Conservation (phyloP, 2,329 filamentous ascomycete species). For the Diaporthe helianthi region DNA sequence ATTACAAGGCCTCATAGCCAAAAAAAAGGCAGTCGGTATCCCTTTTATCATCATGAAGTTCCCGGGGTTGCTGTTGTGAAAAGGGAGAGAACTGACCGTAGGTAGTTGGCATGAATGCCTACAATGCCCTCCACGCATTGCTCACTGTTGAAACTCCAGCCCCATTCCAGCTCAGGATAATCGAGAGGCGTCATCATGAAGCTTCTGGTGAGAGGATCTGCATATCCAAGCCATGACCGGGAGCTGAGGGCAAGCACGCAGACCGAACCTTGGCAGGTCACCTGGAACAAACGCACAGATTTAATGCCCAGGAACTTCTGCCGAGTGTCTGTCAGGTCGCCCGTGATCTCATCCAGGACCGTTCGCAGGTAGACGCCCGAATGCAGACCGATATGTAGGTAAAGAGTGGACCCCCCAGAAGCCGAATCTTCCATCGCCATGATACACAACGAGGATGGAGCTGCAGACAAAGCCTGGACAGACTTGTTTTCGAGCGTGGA, state of each 20-base stretch:
- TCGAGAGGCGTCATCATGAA: constrained; percentile 93
- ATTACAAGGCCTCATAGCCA: constrained; percentile 62
- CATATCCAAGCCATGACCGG: constrained; percentile 94
- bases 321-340: constrained; percentile 91
- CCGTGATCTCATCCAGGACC: constrained; percentile 92
- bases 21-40: constrained; percentile 58
- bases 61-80: constrained; percentile 44
- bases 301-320: constrained; percentile 94
- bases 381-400: constrained; percentile 93
- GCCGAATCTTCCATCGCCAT: constrained; percentile 96
- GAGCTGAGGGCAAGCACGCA: constrained; percentile 91
- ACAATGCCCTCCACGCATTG: constrained; percentile 94
- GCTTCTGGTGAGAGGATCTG: constrained; percentile 82
- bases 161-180: constrained; percentile 88
- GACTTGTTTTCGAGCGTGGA: constrained; percentile 92
- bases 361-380: constrained; percentile 96
- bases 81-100: constrained; percentile 67
- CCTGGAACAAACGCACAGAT: constrained; percentile 86
- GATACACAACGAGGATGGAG: constrained; percentile 86
- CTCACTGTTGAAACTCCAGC: constrained; percentile 95
- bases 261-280: constrained; percentile 84
- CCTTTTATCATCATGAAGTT: constrained; percentile 68
- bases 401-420: constrained; percentile 85
- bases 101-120: constrained; percentile 86
- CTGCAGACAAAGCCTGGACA: constrained; percentile 89